Base-by-base conservation (phyloP, 2,329 filamentous ascomycete genomes). In the Cadophora gregata region DNA sequence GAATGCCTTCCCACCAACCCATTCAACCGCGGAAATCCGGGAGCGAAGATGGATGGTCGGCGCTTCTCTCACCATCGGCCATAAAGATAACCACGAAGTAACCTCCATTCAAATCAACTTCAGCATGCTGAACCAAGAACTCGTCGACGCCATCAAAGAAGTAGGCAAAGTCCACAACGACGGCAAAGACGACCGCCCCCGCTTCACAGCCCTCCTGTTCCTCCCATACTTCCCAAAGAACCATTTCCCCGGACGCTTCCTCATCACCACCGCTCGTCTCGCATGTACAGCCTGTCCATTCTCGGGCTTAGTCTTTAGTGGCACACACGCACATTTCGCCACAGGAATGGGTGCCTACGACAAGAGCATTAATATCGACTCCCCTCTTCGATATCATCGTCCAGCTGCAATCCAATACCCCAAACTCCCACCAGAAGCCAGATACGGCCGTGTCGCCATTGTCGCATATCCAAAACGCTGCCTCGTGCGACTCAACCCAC, bases 261-360 rank as follows among this genome's bases (percentile, higher is more conserved):
- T 58, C 25, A 59, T 64, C 24, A 64, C 62, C 36, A 64, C 51
- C 27, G 53, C 62, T 19, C 36, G 62, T 25, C 36, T 64, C 4
- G 56, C 62, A 0, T 56, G 50, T 16, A 48, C 51, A 12, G 33
- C 62, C 16, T 21, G 27, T 16, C 50, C 62, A 12, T 64, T 64
- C 51, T 55, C 50, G 6, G 62, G 48, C 5, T 4, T 64, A 12
- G 42, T 64, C 19, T 64, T 64, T 42, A 31, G 36, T 12, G 62
- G 62, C 21, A 64, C 36, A 64, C 62, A 64, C 42, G 48, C 62
- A 3, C 62, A 64, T 24, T 64, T 55, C 33, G 51, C 33, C 9
- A 56, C 62, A 2, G 62, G 36, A 19, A 24, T 59, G 25, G 62
- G 62, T 9, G 33, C 42, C 29, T 59, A 59, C 38, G 56, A 59